These are phyloP conservation scores for Astragalus glycyphyllos DNA, from an alignment of 306 rosid genomes.

Conservation along the genomic window DNA sequence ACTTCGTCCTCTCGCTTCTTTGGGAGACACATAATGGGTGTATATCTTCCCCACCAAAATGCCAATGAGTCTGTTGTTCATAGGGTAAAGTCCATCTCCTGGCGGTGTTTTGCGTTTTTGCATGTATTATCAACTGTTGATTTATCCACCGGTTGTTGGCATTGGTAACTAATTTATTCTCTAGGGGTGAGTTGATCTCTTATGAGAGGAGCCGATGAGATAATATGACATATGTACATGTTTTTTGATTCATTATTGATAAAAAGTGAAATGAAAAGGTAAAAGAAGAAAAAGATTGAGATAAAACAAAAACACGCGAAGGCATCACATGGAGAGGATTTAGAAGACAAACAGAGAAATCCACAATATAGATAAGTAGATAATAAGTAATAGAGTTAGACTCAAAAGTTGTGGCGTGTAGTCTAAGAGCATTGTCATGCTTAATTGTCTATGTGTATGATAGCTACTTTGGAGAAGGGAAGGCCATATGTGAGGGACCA, in stretches of 20 bases:
- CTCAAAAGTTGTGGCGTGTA: conserved; percentile 60
- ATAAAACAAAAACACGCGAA: conserved; percentile 16
- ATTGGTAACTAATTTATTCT: no score
- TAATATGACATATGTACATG: not conserved
- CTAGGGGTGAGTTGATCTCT: no score
- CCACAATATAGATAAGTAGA: conserved; percentile 50
- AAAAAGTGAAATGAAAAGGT: not conserved
- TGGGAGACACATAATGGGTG: no score
- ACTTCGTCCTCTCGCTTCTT: no score
- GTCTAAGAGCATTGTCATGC: conserved; percentile 53
- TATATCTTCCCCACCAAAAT: no score
- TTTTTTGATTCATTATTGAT: not conserved
- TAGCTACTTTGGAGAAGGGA: conserved; percentile 53
- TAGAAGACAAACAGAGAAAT: conserved; percentile 49
- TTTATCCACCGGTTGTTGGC: no score
- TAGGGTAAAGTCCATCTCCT: no score
- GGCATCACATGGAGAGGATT: conserved; percentile 47
- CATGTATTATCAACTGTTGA: no score
- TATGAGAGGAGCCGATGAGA: no score
- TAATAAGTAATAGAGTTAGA: conserved; percentile 32
- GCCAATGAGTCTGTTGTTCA: no score
- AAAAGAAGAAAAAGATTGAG: not conserved
- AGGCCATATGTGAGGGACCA: conserved; percentile 66
- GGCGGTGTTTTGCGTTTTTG: no score
- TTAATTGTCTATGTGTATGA: conserved; percentile 47